Base-by-base conservation (phyloP, 768 basidiomycete species). In the Pisolithus orientalis region DNA sequence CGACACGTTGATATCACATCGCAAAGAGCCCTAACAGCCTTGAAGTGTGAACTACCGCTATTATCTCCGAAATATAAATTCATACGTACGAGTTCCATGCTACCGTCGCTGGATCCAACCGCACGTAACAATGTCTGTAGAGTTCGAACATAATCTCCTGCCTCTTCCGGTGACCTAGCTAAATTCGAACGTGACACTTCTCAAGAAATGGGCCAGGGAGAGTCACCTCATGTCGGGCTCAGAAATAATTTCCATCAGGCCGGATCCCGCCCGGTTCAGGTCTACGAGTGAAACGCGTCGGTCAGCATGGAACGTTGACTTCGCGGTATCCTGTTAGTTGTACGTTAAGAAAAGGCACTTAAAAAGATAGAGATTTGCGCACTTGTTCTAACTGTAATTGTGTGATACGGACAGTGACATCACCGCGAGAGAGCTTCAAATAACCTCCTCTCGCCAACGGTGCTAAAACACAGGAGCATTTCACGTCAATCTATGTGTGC, bases 361-460 rank as follows among this genome's bases (percentile, higher is more conserved):
- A 17, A 52, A 39, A 29, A 42, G n/a, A n/a, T 39, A 21, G 40
- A 42, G 39, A 39, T 31, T 32, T 4, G 59, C 71, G 51, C 37
- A 92, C 93, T 79, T 97, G 95, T 69, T 99, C 96, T 0, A 98
- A 77, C 61, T 98, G 96, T 38, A 99, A 82, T 67, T 98, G 96
- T 49, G 90, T 85, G 50, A 99, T 89, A 14, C 94, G 75, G n/a
- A 97, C 84, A 6, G 66, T 57, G 61, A 72, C 49, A 49, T 67
- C 68, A 6, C 56, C 63, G 37, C 69, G 70, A 3, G 74, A 63
- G 29, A 86, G 68, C 8, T 63, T 58, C 14, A 96, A 65, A 24
- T 68, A 56, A 2, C 94, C 94, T 43, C 79, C 76, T 3, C 68
- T 77, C 0, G 94, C 92, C 44, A 96, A 70, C 0, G 94, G 92